phyloP scores from a whole-genome alignment of 225 moss, liverwort and hornwort species.

The Polytrichum commune region DNA sequence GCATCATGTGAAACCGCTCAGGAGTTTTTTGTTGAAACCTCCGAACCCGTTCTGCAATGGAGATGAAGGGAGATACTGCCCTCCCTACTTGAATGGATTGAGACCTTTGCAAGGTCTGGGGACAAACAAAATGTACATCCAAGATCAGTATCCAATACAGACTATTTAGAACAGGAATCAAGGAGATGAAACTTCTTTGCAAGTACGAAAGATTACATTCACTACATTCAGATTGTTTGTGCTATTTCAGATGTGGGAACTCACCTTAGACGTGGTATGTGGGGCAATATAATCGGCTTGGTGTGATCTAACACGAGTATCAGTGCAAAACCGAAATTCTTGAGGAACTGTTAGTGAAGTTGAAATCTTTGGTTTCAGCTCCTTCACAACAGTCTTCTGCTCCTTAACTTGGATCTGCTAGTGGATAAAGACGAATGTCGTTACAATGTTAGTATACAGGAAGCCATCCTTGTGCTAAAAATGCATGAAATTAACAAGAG shows the following conservation, averaged over 20 bases:
- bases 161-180: too few relatives aligned
- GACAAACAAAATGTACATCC: not conserved
- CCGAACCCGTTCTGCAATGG: conserved; percentile 85
- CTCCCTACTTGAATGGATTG: conserved; percentile 35
- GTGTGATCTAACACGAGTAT: conserved; percentile 50
- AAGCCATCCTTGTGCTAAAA: too few relatives aligned
- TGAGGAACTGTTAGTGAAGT: conserved; percentile 55
- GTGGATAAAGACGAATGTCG: not conserved
- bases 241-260: not conserved
- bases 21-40: conserved; percentile 87
- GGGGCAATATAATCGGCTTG: conserved; percentile 23
- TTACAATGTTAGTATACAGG: too few relatives aligned
- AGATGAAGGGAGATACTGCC: conserved; percentile 73
- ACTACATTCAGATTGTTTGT: not conserved
- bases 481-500: too few relatives aligned
- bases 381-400: conserved; percentile 27
- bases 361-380: conserved; percentile 40
- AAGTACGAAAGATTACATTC: too few relatives aligned
- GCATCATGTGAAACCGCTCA: conserved; percentile 79
- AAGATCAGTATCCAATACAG: not conserved
- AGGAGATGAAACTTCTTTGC: too few relatives aligned
- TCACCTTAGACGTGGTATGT: conserved; percentile 29
- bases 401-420: conserved; percentile 35
- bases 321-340: conserved; percentile 81
- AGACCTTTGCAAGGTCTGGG: conserved; percentile 17